Base-by-base conservation (phyloP, 192 early-diverging fungal species). In the Backusella psychrophila region DNA sequence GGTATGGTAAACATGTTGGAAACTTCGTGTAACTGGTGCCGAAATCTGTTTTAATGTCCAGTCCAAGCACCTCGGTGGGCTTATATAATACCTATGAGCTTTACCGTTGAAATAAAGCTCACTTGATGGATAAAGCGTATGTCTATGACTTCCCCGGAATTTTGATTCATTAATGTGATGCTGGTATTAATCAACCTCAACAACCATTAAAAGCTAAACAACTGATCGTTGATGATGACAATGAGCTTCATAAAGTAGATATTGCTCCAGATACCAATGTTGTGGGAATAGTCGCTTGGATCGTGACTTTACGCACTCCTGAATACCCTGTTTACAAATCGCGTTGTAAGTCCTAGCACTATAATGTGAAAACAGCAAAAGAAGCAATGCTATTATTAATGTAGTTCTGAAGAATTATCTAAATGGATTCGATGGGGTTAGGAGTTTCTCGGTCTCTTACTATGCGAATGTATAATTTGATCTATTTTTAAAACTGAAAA, bases 111-210 rank as follows among this genome's bases (percentile, higher is more conserved):
- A 96, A 96, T 89, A 96, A 96, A 88, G 96, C 97, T 35, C 97
- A 99, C 75, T 85, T 98, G 69, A 92, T 97, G 91, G 96, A 95
- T 70, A 99, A 96, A 3, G 97, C 96, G 6, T 99, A 97, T 74
- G 94, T 98, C 31, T 99, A 99, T 81, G 97, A 97, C 81, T 99
- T 98, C 89, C 95, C 96, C 6, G 96, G 96, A 66, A 83, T 82
- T 56, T 86, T 88, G 35, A 84, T 86, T 23, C 49, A 74, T 11
- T 78, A 84, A 65, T 39, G 79, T n/a, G 84, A 86, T 66, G n/a
- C 82, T 17, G 68, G 75, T 9, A 68, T 87, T 53, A 88, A 86
- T 77, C 52, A 52, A 2, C 95, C 95, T 6, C 83, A 73, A 12
- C 84, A 87, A 67, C 78, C 96, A 63, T 78, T 97, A 72, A 91